Conservation (phyloP, 768 basidiomycete genomes). For the Suillus decipiens region DNA sequence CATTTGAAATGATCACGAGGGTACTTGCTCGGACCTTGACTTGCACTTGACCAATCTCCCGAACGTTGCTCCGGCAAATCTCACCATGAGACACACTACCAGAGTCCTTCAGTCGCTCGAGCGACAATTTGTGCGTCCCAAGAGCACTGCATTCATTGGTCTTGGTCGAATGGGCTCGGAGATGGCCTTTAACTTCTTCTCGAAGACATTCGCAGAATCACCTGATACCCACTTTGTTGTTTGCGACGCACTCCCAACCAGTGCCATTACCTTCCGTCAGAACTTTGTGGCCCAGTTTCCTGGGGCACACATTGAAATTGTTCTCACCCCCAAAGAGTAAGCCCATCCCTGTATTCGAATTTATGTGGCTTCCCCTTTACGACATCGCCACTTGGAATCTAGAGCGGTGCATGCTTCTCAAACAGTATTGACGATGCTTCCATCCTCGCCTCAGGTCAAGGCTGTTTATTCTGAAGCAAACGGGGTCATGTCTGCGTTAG, state of each 20-base stretch:
- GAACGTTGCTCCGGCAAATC: too few relatives aligned
- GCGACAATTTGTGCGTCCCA: constrained; percentile 39
- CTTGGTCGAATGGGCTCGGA: constrained; percentile 88
- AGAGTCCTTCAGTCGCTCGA: constrained; percentile 43
- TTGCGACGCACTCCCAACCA: constrained; percentile 72
- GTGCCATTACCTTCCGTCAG: constrained; percentile 54
- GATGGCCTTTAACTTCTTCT: constrained; percentile 86
- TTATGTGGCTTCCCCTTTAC: constrained; percentile 13
- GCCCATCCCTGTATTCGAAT: constrained; percentile 31
- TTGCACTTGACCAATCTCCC: background rate
- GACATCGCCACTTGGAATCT: constrained; percentile 15
- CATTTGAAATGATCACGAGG: constrained; percentile 2
- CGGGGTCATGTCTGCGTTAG: constrained; percentile 69
- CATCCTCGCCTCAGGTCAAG: constrained; percentile 86
- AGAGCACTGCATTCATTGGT: constrained; percentile 77
- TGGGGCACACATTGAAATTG: constrained; percentile 57
- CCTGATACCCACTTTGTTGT: constrained; percentile 67
- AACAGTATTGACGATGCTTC: constrained; percentile 87
- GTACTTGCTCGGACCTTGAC: background rate
- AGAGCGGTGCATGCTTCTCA: constrained; percentile 67
- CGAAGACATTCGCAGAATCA: constrained; percentile 59
- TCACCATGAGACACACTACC: constrained; percentile 52
- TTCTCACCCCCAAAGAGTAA: constrained; percentile 70
- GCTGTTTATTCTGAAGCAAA: constrained; percentile 63
- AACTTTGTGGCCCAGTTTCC: constrained; percentile 62